Evolutionary conservation across 495 filamentous ascomycete genomes (phyloP).

Genomic region (Zalerion maritima): DNA sequence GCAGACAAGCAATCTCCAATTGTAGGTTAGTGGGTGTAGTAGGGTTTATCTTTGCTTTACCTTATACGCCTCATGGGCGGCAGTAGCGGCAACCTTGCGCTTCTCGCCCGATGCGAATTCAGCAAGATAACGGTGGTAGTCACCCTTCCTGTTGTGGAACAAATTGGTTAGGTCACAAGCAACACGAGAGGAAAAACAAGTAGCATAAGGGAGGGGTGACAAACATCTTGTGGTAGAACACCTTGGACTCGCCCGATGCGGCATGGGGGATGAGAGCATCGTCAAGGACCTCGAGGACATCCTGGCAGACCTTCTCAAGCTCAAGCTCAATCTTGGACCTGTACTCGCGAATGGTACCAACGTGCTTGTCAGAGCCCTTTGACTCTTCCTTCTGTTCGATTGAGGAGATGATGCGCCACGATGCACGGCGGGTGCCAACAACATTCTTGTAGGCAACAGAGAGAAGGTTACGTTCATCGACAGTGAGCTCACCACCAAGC

Average conservation of each 20-base stretch:
- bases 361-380: slow-evolving; percentile 97
- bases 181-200: slow-evolving; percentile 7
- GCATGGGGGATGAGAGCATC: slow-evolving; percentile 94
- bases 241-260: slow-evolving; percentile 96
- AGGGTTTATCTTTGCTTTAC: slow-evolving; percentile 28
- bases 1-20: too few relatives aligned
- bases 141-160: slow-evolving; percentile 71
- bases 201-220: slow-evolving; percentile 18
- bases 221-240: slow-evolving; percentile 99
- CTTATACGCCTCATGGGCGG: slow-evolving; percentile 98
- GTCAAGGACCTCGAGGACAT: slow-evolving; percentile 94
- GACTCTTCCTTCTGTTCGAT: slow-evolving; percentile 99
- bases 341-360: slow-evolving; percentile 90
- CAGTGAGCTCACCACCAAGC: slow-evolving; percentile 90
- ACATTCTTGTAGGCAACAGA: slow-evolving; percentile 99
- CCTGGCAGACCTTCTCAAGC: slow-evolving; percentile 95
- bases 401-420: slow-evolving; percentile 98
- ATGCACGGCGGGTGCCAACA: slow-evolving; percentile 94
- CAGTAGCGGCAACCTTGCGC: slow-evolving; percentile 93
- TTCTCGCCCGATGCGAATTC: slow-evolving; percentile 98
- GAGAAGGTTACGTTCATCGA: slow-evolving; percentile 97
- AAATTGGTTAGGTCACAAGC: slow-evolving; percentile 7
- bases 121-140: slow-evolving; percentile 98
- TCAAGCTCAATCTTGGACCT: slow-evolving; percentile 97
- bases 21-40: slow-evolving; percentile 7